These are phyloP conservation scores for Nicotiana paniculata DNA, from an alignment of 257 asterid species.

Conservation along the genomic window DNA sequence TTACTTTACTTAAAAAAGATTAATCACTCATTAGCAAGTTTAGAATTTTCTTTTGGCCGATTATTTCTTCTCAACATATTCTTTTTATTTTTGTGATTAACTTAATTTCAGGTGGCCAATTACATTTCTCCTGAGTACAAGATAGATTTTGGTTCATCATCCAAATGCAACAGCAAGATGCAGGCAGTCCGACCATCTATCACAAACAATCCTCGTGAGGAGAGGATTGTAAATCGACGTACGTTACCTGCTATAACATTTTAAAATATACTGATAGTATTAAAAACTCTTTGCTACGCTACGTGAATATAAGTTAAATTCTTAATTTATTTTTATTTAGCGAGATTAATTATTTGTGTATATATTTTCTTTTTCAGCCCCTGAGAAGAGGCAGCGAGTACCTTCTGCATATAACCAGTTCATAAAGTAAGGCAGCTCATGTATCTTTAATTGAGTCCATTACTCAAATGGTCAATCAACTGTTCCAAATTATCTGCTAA, in stretches of 20 bases:
- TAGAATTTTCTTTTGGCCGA: background rate
- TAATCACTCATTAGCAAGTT: no score
- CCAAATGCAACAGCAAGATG: slow-evolving; percentile 41
- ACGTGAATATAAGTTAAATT: no score
- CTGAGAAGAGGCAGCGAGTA: slow-evolving; percentile 82
- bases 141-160: slow-evolving; percentile 55
- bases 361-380: slow-evolving; percentile 41
- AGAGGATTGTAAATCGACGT: slow-evolving; percentile 57
- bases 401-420: slow-evolving; percentile 93
- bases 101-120: slow-evolving; percentile 38
- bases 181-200: slow-evolving; percentile 33
- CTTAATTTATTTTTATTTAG: background rate
- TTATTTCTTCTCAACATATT: background rate
- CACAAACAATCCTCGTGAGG: slow-evolving; percentile 28
- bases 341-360: background rate
- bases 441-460: background rate
- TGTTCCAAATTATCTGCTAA: no score
- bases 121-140: slow-evolving; percentile 30
- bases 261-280: no score
- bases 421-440: slow-evolving; percentile 52
- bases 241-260: background rate
- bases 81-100: background rate
- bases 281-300: no score
- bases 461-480: no score
- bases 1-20: no score